phyloP scores from a whole-genome alignment of 352 stramenopile genomes.

The Aphanomyces stellatus region DNA sequence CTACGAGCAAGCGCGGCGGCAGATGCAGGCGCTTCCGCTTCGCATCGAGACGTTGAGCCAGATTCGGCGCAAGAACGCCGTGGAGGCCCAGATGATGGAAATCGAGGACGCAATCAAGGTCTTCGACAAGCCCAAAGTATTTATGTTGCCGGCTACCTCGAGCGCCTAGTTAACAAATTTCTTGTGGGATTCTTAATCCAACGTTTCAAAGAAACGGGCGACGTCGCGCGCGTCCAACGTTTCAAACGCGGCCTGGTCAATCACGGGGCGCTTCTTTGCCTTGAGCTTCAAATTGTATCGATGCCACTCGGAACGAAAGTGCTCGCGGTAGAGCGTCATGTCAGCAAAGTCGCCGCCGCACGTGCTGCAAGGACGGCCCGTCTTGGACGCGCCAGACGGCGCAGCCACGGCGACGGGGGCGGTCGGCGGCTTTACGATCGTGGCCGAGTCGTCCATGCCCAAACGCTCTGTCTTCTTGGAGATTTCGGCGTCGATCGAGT shows the following conservation, averaged over 20 bases:
- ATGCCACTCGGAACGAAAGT: constrained; percentile 96
- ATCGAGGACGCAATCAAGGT: constrained; percentile 87
- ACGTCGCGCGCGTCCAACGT: constrained; percentile 46
- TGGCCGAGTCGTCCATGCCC: background rate
- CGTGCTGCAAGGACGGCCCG: constrained; percentile 79
- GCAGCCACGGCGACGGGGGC: background rate
- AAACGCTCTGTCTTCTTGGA: constrained; percentile 76
- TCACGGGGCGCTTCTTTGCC: constrained; percentile 68
- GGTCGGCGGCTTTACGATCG: background rate
- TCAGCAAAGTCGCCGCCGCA: constrained; percentile 88
- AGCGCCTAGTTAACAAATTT: background rate
- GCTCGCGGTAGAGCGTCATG: constrained; percentile 81
- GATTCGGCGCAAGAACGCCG: constrained; percentile 65
- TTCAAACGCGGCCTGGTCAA: constrained; percentile 62
- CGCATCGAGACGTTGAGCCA: constrained; percentile 78
- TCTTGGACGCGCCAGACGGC: constrained; percentile 28
- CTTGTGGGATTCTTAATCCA: constrained; percentile 30
- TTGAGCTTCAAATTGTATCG: constrained; percentile 97
- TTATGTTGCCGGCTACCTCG: constrained; percentile 32
- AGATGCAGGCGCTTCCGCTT: constrained; percentile 72
- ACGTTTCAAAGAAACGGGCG: constrained; percentile 50
- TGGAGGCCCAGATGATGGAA: constrained; percentile 77
- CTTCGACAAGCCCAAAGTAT: constrained; percentile 81
- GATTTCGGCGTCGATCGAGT: constrained; percentile 89
- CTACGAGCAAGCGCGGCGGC: constrained; percentile 38